Evolutionary conservation across 2,329 filamentous ascomycete genomes (phyloP), one percentile per base, ranked within the genome.

Genomic region (Sporothrix brasiliensis): DNA sequence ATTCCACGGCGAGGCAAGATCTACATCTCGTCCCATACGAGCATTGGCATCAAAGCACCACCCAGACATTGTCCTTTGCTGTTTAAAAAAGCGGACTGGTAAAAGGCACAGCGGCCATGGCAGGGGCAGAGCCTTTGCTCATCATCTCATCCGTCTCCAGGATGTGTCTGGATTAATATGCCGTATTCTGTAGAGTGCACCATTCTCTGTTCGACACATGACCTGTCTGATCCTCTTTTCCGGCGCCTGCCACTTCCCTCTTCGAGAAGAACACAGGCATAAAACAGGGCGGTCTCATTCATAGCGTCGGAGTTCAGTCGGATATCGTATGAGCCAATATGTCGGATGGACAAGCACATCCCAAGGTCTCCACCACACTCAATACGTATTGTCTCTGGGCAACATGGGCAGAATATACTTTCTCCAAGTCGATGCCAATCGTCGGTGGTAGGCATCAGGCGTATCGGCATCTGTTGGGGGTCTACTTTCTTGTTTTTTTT

Each of bases 401-500:
- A 39, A n/a, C n/a, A n/a, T 11, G 24, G 21, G 44, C n/a, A 65
- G 30, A 21, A 65, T 65, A 30, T 24, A n/a, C n/a, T 49, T 52
- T 66, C 16, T 49, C 44, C 41, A 19, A 52, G 27, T 52, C 47
- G 63, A 50, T 66, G 63, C 47, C 44, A 66, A 39, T 30, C 50
- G 44, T 30, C 44, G 60, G 60, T 50, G 63, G 24, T 47, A 66
- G 63, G 63, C 63, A 66, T 53, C 63, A 66, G 47, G 63, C 63
- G 19, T 52, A 66, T 34, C 63, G 63, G 63, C 47, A 27, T 27
- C 47, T 66, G 27, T 16, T 65, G 21, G 58, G 39, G 39, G 10
- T 21, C 14, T 34, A 1, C 10, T 27, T 24, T 30, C 39, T 7
- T 10, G 5, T 16, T 13, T 44, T 1, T 34, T 34, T 6, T 34